phyloP scores from a whole-genome alignment of 306 rosid genomes.

The Glycine latifolia region DNA sequence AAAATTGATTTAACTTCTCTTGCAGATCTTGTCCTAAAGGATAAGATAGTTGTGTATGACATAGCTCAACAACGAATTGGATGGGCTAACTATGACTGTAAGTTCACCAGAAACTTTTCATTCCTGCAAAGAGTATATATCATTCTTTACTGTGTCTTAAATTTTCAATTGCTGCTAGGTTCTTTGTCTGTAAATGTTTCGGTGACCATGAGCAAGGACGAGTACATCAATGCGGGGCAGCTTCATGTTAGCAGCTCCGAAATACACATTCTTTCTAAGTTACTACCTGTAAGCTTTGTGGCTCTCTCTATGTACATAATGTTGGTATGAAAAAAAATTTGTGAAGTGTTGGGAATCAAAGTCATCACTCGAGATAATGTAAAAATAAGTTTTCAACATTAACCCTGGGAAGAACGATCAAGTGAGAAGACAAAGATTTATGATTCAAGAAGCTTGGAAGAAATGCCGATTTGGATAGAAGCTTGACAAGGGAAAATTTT shows the following conservation, averaged over 20 bases:
- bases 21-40: constrained; percentile 89
- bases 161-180: constrained; percentile 56
- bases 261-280: constrained; percentile 53
- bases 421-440: neutral
- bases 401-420: constrained; percentile 5
- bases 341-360: neutral
- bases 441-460: neutral
- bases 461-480: neutral
- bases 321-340: neutral
- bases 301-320: constrained; percentile 56
- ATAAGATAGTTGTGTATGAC: constrained; percentile 86
- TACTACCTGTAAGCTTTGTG: constrained; percentile 56
- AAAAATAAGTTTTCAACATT: neutral
- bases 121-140: constrained; percentile 17
- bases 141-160: neutral
- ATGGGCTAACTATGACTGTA: constrained; percentile 89
- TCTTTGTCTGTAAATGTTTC: constrained; percentile 87
- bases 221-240: constrained; percentile 73
- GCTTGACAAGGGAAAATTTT: neutral
- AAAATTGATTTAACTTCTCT: constrained; percentile 36
- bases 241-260: constrained; percentile 56
- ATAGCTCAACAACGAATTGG: constrained; percentile 80
- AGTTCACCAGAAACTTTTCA: constrained; percentile 50
- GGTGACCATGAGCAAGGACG: constrained; percentile 76
- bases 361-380: neutral